Conservation (phyloP, 805 yeast species). For the Candida hispaniensis region DNA sequence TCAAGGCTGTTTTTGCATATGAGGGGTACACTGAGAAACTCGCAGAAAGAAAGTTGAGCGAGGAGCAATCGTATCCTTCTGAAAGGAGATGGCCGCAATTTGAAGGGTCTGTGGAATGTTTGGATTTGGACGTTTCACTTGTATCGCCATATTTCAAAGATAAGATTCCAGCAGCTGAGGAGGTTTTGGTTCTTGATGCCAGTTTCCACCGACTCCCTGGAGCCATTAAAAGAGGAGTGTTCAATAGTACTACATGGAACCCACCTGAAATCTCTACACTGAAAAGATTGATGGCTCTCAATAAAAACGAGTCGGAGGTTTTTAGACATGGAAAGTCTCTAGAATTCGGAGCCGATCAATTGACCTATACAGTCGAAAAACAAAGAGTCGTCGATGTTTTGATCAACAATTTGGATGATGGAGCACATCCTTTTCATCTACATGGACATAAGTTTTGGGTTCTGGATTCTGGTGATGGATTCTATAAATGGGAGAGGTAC, state of each 20-base stretch:
- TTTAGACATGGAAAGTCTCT: conserved; percentile 38
- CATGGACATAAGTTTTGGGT: conserved; percentile 85
- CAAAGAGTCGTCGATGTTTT: conserved; percentile 64
- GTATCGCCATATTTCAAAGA: conserved; percentile 21
- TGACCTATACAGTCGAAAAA: conserved; percentile 44
- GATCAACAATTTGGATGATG: conserved; percentile 70
- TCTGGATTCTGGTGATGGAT: conserved; percentile 46
- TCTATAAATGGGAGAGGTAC: conserved; percentile 36
- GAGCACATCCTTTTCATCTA: conserved; percentile 92
- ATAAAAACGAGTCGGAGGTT: conserved; percentile 3
- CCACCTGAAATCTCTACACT: conserved; percentile 20
- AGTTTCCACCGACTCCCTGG: conserved; percentile 29
- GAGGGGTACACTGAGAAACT: conserved; percentile 20
- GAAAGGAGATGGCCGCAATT: conserved; percentile 19
- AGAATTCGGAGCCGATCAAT: conserved; percentile 45
- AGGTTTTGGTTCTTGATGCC: conserved; percentile 27
- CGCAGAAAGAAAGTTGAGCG: conserved; percentile 12
- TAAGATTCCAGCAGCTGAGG: conserved; percentile 27
- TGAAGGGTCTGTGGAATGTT: conserved; percentile 24
- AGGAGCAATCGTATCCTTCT: conserved; percentile 8
- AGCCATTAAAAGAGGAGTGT: conserved; percentile 29
- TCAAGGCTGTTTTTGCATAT: conserved; percentile 30
- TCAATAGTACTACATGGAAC: conserved; percentile 24
- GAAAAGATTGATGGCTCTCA: conserved; percentile 10
- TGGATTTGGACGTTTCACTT: conserved; percentile 22